phyloP scores from a whole-genome alignment of 352 stramenopile species.

The Phytophthora sansomeana region DNA sequence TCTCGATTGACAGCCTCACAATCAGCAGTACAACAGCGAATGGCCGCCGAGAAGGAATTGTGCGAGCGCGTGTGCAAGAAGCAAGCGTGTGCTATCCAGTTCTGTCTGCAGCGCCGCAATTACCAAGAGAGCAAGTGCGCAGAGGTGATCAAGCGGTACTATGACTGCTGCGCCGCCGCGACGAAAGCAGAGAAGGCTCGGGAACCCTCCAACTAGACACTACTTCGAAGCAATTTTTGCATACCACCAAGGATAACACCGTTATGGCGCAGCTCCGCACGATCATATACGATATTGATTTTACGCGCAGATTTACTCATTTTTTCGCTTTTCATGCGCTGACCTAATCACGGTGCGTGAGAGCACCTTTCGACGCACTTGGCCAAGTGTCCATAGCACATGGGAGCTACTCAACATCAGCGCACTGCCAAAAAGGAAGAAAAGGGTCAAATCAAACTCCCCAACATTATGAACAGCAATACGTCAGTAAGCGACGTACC shows the following conservation, averaged over 20 bases:
- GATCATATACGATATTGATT: background rate
- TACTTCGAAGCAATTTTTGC: too few species aligned
- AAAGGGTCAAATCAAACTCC: background rate
- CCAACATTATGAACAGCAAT: background rate
- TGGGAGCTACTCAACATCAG: constrained; percentile 58
- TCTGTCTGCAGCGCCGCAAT: constrained; percentile 73
- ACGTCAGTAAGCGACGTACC: constrained; percentile 28
- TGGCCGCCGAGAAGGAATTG: constrained; percentile 39
- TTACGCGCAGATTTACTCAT: constrained; percentile 14
- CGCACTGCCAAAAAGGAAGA: constrained; percentile 24
- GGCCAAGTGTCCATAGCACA: constrained; percentile 52
- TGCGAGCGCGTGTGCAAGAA: constrained; percentile 76
- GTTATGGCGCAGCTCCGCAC: too few species aligned
- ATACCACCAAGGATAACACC: too few species aligned
- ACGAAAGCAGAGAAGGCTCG: constrained; percentile 38
- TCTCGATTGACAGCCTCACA: constrained; percentile 15
- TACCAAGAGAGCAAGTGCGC: constrained; percentile 82
- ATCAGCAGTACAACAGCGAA: constrained; percentile 15
- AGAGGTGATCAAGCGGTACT: constrained; percentile 71
- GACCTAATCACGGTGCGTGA: constrained; percentile 6
- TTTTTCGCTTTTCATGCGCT: constrained; percentile 17
- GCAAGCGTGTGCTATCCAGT: constrained; percentile 84
- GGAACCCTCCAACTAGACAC: constrained; percentile 1
- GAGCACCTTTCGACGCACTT: constrained; percentile 38
- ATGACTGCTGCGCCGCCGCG: constrained; percentile 69